A percentile compares a stretch with the other conserved stretches of the same genome.
phyloP scores from a whole-genome alignment of 2,329 filamentous ascomycete species.

The Nigrospora osmanthi region DNA sequence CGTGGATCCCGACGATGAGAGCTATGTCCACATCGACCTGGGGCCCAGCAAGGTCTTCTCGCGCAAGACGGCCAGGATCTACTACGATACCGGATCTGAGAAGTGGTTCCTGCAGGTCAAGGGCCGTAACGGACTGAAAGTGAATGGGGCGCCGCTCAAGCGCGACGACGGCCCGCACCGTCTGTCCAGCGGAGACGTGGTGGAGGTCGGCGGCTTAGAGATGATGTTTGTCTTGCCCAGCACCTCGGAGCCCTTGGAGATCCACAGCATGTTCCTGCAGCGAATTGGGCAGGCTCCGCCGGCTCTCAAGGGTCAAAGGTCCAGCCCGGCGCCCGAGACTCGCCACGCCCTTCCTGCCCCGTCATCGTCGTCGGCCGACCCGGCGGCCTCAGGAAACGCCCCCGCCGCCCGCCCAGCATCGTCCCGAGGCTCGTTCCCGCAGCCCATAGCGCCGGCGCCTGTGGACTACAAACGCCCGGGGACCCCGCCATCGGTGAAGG shows the following conservation, averaged over 20 bases:
- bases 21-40: constrained; percentile 75
- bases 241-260: constrained; percentile 56
- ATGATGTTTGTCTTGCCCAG: constrained; percentile 98
- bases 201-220: constrained; percentile 87
- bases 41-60: constrained; percentile 78
- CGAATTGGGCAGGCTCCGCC: constrained; percentile 47
- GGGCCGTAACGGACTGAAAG: constrained; percentile 82
- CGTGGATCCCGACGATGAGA: constrained; percentile 36
- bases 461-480: constrained; percentile 52
- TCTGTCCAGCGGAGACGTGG: constrained; percentile 79
- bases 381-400: constrained; percentile 1
- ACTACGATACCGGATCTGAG: constrained; percentile 59
- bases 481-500: constrained; percentile 45
- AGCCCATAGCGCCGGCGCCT: constrained; percentile 51
- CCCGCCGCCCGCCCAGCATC: constrained; percentile 9
- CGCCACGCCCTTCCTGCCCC: constrained; percentile 20
- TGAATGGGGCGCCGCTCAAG: constrained; percentile 68
- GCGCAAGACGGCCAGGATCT: constrained; percentile 67
- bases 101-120: constrained; percentile 82
- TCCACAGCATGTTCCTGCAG: constrained; percentile 62
- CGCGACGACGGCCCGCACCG: constrained; percentile 53
- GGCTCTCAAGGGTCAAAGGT: constrained; percentile 9
- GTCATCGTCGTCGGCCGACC: constrained; percentile 14
- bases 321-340: constrained; percentile 14
- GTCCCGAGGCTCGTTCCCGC: constrained; percentile 23